Percentiles rank a stretch among this genome's conserved stretches.
Conservation (phyloP, 257 asterid species). For the Solanum habrochaites region DNA sequence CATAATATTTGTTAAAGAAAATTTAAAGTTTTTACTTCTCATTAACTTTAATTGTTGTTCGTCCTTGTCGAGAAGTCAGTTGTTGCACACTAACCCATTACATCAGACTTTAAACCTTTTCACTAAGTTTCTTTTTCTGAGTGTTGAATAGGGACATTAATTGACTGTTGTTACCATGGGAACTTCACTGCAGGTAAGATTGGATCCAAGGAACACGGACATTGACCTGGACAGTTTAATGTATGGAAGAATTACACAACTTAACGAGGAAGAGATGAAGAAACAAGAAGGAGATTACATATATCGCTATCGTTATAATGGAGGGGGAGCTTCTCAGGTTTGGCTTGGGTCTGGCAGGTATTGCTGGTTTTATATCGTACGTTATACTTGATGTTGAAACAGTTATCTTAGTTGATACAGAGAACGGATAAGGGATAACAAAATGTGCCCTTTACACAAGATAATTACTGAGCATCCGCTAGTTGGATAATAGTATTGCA, state of each 20-base stretch:
- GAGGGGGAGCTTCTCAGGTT: slow-evolving; percentile 98
- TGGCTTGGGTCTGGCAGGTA: slow-evolving; percentile 99
- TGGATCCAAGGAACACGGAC: slow-evolving; percentile 90
- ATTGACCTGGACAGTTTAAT: slow-evolving; percentile 76
- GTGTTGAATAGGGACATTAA: neutral
- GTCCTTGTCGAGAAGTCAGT: neutral
- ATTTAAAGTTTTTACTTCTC: neutral
- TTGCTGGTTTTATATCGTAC: neutral
- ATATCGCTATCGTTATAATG: slow-evolving; percentile 82
- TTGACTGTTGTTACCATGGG: neutral
- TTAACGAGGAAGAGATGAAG: slow-evolving; percentile 80
- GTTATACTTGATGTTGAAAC: neutral
- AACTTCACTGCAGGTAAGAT: slow-evolving; percentile 43
- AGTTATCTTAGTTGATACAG: neutral
- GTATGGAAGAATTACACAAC: slow-evolving; percentile 50
- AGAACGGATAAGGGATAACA: neutral
- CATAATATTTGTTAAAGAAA: neutral
- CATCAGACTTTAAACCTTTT: neutral
- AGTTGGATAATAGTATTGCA: neutral
- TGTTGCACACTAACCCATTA: neutral
- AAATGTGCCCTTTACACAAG: neutral
- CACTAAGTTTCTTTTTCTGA: neutral
- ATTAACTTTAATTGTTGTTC: neutral
- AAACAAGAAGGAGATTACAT: slow-evolving; percentile 92
- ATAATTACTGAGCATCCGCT: neutral